Percentiles rank a stretch among this genome's conserved stretches.
These are phyloP conservation scores for Triadica sebifera DNA, from an alignment of 345 rosid species.

Conservation along the genomic window DNA sequence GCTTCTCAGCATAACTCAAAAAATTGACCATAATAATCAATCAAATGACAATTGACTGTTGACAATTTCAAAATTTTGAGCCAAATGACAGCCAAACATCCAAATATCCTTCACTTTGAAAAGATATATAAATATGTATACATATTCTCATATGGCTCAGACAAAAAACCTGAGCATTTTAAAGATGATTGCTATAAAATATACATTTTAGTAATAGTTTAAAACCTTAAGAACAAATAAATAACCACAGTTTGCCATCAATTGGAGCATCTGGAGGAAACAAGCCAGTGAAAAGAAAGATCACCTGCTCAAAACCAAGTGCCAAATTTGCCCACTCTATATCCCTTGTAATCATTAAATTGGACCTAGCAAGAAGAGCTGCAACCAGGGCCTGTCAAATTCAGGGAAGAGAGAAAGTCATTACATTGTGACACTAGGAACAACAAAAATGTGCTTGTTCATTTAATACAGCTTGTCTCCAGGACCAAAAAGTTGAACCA, in stretches of 20 bases:
- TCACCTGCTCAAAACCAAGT: conserved; percentile 96
- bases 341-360: conserved; percentile 90
- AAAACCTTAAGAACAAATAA: neutral
- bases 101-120: too few species aligned
- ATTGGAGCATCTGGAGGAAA: neutral
- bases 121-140: neutral
- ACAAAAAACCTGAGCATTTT: neutral
- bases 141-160: neutral
- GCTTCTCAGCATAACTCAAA: neutral
- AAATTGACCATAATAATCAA: neutral
- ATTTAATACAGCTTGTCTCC: neutral
- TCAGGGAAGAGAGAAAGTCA: conserved; percentile 10
- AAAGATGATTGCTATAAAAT: neutral
- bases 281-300: neutral
- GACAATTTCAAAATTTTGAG: neutral
- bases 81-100: too few species aligned
- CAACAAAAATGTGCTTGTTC: neutral
- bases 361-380: conserved; percentile 88
- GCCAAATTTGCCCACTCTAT: conserved; percentile 97
- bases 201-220: too few species aligned
- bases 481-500: neutral
- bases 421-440: neutral
- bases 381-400: conserved; percentile 57
- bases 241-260: neutral
- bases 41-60: neutral